These are phyloP conservation scores for Aspergillus caelatus DNA, from an alignment of 2,329 filamentous ascomycete genomes.

Conservation along the genomic window DNA sequence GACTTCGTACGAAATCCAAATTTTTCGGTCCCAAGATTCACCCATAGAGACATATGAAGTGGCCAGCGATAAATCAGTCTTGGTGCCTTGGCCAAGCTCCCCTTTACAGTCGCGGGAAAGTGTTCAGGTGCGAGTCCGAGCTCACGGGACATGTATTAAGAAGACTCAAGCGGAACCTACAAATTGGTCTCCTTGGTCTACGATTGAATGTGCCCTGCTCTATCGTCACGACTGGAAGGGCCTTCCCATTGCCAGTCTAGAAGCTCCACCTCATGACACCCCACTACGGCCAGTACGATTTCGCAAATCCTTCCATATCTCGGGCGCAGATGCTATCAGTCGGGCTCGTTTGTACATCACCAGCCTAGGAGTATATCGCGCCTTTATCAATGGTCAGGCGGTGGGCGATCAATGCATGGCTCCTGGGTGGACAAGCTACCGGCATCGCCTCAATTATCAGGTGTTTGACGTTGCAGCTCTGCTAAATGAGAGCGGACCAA, in stretches of 20 bases:
- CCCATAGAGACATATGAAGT: constrained; percentile 18
- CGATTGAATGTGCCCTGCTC: constrained; percentile 40
- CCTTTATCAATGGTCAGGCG: constrained; percentile 50
- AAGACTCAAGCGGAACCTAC: constrained; percentile 3
- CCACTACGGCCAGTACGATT: constrained; percentile 38
- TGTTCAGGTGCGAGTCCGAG: constrained; percentile 21
- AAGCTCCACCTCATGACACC: constrained; percentile 20
- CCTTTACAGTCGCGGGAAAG: constrained; percentile 24
- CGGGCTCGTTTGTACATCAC: constrained; percentile 53
- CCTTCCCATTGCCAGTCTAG: constrained; percentile 16
- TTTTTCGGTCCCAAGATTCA: constrained; percentile 9
- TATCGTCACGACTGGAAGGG: constrained; percentile 35
- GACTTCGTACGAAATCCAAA: constrained; percentile 29
- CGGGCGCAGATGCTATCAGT: constrained; percentile 6
- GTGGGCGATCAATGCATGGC: constrained; percentile 36
- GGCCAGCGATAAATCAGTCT: constrained; percentile 21
- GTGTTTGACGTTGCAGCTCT: constrained; percentile 55
- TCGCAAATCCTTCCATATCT: constrained; percentile 34
- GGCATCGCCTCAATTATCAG: constrained; percentile 55
- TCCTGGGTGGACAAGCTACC: constrained; percentile 58
- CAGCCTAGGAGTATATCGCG: constrained; percentile 50
- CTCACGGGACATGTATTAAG: constrained; percentile 11
- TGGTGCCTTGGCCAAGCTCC: constrained; percentile 31
- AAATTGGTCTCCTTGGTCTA: constrained; percentile 22
- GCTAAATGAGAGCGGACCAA: constrained; percentile 36